Percentiles rank a stretch among this genome's conserved stretches.
Evolutionary conservation across 2,329 filamentous ascomycete species (phyloP).

Genomic region (Pseudofabraea citricarpa): DNA sequence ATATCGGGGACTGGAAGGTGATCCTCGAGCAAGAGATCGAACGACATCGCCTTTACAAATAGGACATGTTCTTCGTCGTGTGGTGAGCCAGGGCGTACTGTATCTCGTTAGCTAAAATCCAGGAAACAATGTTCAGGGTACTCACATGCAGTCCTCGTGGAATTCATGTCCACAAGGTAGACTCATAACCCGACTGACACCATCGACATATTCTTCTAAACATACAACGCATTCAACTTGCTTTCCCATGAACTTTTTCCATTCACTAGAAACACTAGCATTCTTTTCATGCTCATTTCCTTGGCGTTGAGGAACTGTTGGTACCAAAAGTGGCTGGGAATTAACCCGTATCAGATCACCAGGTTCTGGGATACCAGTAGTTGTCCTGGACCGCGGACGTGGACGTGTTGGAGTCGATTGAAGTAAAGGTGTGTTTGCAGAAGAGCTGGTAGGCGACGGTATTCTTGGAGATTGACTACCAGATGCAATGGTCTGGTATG

Average conservation of each 20-base stretch:
- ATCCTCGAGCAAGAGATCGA: constrained; percentile 50
- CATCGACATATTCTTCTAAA: constrained; percentile 92
- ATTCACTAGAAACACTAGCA: constrained; percentile 43
- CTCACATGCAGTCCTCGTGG: constrained; percentile 97
- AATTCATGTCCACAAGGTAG: constrained; percentile 97
- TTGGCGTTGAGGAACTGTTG: constrained; percentile 16
- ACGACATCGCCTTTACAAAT: constrained; percentile 99
- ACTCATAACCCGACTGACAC: constrained; percentile 93
- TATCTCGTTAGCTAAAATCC: constrained; percentile 6
- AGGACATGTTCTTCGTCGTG: constrained; percentile 90
- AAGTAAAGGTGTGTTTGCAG: constrained; percentile 76
- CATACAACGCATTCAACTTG: constrained; percentile 93
- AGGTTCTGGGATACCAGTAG: constrained; percentile 53
- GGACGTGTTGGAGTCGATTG: constrained; percentile 50
- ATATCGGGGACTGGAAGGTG: constrained; percentile 24
- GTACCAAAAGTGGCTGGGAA: constrained; percentile 27
- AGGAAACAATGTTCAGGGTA: constrained; percentile 25
- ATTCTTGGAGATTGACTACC: constrained; percentile 53
- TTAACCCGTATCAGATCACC: constrained; percentile 40
- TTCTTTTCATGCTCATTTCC: constrained; percentile 42
- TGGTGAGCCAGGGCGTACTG: constrained; percentile 95
- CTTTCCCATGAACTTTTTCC: constrained; percentile 62
- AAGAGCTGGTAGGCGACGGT: constrained; percentile 60
- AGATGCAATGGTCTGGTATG: constrained; percentile 79
- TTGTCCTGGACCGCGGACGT: constrained; percentile 60